phyloP scores from a whole-genome alignment of 345 rosid genomes.

The Eucalyptus sideroxylon region DNA sequence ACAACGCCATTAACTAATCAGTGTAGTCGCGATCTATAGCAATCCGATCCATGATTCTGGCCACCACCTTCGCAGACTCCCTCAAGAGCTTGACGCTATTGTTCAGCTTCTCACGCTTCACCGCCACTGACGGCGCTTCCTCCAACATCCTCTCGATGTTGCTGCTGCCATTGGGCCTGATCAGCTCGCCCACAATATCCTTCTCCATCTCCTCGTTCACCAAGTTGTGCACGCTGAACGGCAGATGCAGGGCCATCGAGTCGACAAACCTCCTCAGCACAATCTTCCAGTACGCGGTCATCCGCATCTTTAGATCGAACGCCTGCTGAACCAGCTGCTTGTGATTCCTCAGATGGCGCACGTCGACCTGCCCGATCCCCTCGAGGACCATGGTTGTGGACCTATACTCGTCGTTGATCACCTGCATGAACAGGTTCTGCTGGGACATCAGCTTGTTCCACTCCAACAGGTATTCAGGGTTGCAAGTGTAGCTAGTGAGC shows the following conservation, averaged over 20 bases:
- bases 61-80: conserved; percentile 7
- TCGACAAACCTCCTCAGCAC: conserved; percentile 16
- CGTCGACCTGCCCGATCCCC: conserved; percentile 1
- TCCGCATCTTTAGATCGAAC: conserved; percentile 12
- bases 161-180: not conserved
- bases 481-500: conserved; percentile 15
- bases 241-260: conserved; percentile 4
- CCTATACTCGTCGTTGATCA: not conserved
- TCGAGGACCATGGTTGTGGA: not conserved
- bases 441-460: conserved; percentile 4
- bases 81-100: conserved; percentile 2
- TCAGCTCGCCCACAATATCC: conserved; percentile 1
- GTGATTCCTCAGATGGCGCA: not conserved
- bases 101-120: conserved; percentile 11
- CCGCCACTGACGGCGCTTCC: conserved; percentile 8
- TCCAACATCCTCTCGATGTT: conserved; percentile 6
- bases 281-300: conserved; percentile 15
- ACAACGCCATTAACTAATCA: not conserved
- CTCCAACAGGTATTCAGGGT: conserved; percentile 7
- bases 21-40: not conserved
- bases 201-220: conserved; percentile 6
- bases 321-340: not conserved
- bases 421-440: not conserved
- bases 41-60: conserved; percentile 1
- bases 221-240: not conserved